Percentiles rank a stretch among this genome's conserved stretches.
These are phyloP conservation scores for Clarireedia paspali DNA, from an alignment of 2,329 filamentous ascomycete species.

Conservation along the genomic window DNA sequence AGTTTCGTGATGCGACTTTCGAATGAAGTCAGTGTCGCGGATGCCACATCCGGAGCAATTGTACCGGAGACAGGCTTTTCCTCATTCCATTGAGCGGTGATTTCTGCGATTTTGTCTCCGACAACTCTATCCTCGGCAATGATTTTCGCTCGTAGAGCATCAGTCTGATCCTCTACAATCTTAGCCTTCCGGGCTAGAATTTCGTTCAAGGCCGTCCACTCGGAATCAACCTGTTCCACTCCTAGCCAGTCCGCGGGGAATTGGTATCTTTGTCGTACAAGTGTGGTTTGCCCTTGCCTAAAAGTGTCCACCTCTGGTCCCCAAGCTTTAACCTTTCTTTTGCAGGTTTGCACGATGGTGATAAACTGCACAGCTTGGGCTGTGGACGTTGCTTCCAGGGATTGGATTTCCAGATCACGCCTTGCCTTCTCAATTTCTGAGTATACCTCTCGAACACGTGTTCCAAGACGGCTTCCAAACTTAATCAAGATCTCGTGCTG, in stretches of 20 bases:
- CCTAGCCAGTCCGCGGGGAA: slow-evolving; percentile 91
- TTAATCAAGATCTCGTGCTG: slow-evolving; percentile 94
- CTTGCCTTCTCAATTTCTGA: slow-evolving; percentile 86
- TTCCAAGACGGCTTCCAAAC: slow-evolving; percentile 82
- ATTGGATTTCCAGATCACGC: slow-evolving; percentile 83
- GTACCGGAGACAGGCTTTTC: slow-evolving; percentile 96
- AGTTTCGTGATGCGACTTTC: slow-evolving; percentile 78
- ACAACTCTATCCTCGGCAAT: slow-evolving; percentile 88
- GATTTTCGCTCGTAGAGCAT: slow-evolving; percentile 92
- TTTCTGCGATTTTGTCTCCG: slow-evolving; percentile 77
- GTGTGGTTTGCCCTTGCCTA: slow-evolving; percentile 86
- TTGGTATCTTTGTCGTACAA: slow-evolving; percentile 86
- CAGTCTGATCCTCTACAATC: slow-evolving; percentile 92
- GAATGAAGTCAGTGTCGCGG: slow-evolving; percentile 72
- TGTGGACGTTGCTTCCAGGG: slow-evolving; percentile 87
- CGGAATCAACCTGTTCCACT: slow-evolving; percentile 91
- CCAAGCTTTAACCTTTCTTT: slow-evolving; percentile 88
- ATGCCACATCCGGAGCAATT: slow-evolving; percentile 83
- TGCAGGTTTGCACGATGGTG: slow-evolving; percentile 93
- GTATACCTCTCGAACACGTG: slow-evolving; percentile 85
- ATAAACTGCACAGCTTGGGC: slow-evolving; percentile 98
- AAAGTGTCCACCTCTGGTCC: slow-evolving; percentile 94
- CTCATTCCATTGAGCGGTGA: slow-evolving; percentile 83
- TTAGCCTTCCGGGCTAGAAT: slow-evolving; percentile 87
- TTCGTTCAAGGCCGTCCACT: slow-evolving; percentile 91